Evolutionary conservation across 2,329 filamentous ascomycete genomes (phyloP), one percentile per base, ranked within the genome.

Genomic region (Helotiales sp.): DNA sequence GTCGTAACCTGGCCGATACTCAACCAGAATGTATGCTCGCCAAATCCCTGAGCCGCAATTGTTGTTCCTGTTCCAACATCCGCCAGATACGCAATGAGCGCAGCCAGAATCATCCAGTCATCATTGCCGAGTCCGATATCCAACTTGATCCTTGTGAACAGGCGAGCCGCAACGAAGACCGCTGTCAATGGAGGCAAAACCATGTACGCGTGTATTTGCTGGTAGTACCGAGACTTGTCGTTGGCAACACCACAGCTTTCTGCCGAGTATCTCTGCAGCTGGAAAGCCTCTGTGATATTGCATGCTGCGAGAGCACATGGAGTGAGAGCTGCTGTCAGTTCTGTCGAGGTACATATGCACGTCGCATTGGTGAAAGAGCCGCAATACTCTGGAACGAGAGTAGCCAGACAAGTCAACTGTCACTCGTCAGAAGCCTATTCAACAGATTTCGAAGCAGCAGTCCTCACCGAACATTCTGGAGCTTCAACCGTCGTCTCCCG

Each of bases 191-290:
- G 38, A 17, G 38, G 40, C 13, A 61, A 40, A 12, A 55, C 48
- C 12, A 24, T 34, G 19, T 50, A 52, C 10, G 34, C 24, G 19
- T 53, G 50, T 17, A 53, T 44, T n/a, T 53, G 50, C n/a, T 30
- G 33, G 29, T 40, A 46, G 19, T 53, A 53, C n/a, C 57, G 48
- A 10, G 22, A 42, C 30, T 33, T 54, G 17, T 60, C 54, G 8
- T 47, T 55, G 2, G 19, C 74, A 2, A 70, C 72, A 29, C 70
- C 68, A 54, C 77, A 79, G 36, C 67, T 65, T 17, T 74, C 72
- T 13, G 66, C 55, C 2, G 75, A 76, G 46, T 73, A 69, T 61
- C 77, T 79, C 60, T 77, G 75, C 2, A 76, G 76, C 17, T 69
- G 74, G 25, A 77, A 55, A 9, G 70, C 66, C 42, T 77, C 70